These are phyloP conservation scores for Candida coquimbonensis DNA, from an alignment of 805 yeast species.

Conservation along the genomic window DNA sequence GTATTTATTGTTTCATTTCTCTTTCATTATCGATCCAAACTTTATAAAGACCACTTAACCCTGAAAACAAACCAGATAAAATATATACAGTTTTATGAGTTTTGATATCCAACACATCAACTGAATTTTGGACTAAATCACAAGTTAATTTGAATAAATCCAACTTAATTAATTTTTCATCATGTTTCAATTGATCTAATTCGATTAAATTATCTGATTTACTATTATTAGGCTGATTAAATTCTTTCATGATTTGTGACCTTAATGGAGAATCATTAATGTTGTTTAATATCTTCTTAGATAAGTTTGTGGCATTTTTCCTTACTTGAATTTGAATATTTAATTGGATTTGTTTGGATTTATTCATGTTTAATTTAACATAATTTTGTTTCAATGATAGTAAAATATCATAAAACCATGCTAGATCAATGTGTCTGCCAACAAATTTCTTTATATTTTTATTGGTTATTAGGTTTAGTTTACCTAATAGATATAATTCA, in stretches of 20 bases:
- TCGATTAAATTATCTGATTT: slow-evolving; percentile 15
- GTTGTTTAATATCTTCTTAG: slow-evolving; percentile 30
- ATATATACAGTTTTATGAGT: slow-evolving; percentile 16
- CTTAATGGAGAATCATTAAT: slow-evolving; percentile 22
- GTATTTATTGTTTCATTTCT: slow-evolving; percentile 4
- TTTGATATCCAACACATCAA: slow-evolving; percentile 37
- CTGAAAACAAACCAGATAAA: slow-evolving; percentile 18
- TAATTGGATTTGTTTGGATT: slow-evolving; percentile 43
- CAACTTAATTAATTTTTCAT: slow-evolving; percentile 29
- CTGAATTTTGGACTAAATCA: slow-evolving; percentile 42
- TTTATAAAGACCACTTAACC: slow-evolving; percentile 19
- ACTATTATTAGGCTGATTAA: slow-evolving; percentile 6
- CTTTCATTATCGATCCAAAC: slow-evolving; percentile 19
- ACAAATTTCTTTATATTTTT: slow-evolving; percentile 32
- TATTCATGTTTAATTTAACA: slow-evolving; percentile 33
- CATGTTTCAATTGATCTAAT: slow-evolving; percentile 27
- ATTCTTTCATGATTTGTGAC: slow-evolving; percentile 26
- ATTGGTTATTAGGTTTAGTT: slow-evolving; percentile 40
- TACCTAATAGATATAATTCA: slow-evolving; percentile 51
- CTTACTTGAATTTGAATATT: slow-evolving; percentile 57
- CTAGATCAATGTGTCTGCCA: slow-evolving; percentile 50
- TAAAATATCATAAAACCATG: slow-evolving; percentile 65
- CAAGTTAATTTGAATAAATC: slow-evolving; percentile 37
- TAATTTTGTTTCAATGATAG: slow-evolving; percentile 48
- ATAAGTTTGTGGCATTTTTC: slow-evolving; percentile 40